These are phyloP conservation scores for Bruguiera sexangula DNA, from an alignment of 345 rosid genomes.

Conservation along the genomic window DNA sequence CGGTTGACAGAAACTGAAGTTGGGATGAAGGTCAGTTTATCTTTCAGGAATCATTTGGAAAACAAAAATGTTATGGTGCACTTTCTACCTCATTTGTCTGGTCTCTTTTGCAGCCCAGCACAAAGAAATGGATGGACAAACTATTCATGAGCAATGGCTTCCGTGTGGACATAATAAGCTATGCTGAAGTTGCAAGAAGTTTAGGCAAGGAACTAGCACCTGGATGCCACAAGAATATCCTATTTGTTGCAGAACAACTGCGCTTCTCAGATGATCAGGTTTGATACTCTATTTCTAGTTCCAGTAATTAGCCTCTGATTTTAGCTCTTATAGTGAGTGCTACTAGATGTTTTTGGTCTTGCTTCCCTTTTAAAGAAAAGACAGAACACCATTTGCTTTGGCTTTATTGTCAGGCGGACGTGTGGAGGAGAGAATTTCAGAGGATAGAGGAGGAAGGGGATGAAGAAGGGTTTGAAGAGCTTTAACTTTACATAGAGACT, in stretches of 20 bases:
- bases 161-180: slow-evolving; percentile 43
- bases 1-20: slow-evolving; percentile 58
- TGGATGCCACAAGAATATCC: slow-evolving; percentile 37
- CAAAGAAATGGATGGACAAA: slow-evolving; percentile 52
- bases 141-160: slow-evolving; percentile 71
- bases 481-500: slow-evolving; percentile 21
- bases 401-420: slow-evolving; percentile 49
- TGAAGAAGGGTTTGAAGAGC: slow-evolving; percentile 90
- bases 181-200: slow-evolving; percentile 50
- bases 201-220: slow-evolving; percentile 49
- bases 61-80: too few species aligned
- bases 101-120: slow-evolving; percentile 42
- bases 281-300: slow-evolving; percentile 16
- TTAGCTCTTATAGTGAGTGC: too few species aligned
- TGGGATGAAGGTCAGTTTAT: slow-evolving; percentile 41
- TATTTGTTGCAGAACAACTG: slow-evolving; percentile 74
- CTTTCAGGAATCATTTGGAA: neutral
- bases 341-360: too few species aligned
- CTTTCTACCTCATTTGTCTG: slow-evolving; percentile 2
- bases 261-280: slow-evolving; percentile 91
- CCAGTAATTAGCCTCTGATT: neutral
- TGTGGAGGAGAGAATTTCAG: slow-evolving; percentile 70
- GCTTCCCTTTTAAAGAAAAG: neutral
- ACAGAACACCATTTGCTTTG: neutral
- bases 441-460: slow-evolving; percentile 86